phyloP scores from a whole-genome alignment of 371 early-diverging fungal species.

The Actinomortierella wolfii region DNA sequence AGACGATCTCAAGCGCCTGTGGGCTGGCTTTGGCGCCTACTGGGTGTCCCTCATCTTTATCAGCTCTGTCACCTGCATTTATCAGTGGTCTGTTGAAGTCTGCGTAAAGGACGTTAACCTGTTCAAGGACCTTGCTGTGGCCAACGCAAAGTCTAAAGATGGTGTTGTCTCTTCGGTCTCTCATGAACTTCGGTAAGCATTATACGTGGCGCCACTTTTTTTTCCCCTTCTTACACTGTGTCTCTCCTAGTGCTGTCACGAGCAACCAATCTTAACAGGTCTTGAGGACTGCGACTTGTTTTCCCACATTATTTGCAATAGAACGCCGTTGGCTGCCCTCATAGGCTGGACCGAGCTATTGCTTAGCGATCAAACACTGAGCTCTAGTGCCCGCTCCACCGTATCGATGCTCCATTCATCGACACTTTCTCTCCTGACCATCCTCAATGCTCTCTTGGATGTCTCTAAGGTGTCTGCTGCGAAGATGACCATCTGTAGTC shows the following conservation, averaged over 20 bases:
- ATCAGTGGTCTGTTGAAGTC: slow-evolving; percentile 44
- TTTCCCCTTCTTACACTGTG: background rate
- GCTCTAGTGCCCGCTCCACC: slow-evolving; percentile 34
- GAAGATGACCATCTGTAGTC: slow-evolving; percentile 42
- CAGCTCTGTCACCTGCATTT: slow-evolving; percentile 29
- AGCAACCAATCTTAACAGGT: background rate
- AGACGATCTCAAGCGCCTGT: slow-evolving; percentile 27
- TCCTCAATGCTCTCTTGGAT: slow-evolving; percentile 49
- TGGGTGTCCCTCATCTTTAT: slow-evolving; percentile 32
- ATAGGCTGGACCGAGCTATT: slow-evolving; percentile 52
- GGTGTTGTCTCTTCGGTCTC: slow-evolving; percentile 44
- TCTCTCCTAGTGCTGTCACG: background rate
- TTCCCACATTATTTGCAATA: slow-evolving; percentile 6
- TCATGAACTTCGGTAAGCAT: slow-evolving; percentile 36
- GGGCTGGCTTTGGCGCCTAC: slow-evolving; percentile 44
- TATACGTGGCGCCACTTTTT: background rate
- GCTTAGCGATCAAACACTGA: slow-evolving; percentile 47
- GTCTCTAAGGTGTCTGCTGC: slow-evolving; percentile 51
- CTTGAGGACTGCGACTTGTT: too few species aligned
- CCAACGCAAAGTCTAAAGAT: slow-evolving; percentile 45
- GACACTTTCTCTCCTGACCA: slow-evolving; percentile 42
- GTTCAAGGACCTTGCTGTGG: slow-evolving; percentile 43
- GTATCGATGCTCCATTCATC: slow-evolving; percentile 49
- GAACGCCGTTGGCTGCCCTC: slow-evolving; percentile 49
- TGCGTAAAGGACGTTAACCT: slow-evolving; percentile 40